Conservation (phyloP, 176 grass and related monocot species). For the Ampelocalamus luodianensis region DNA sequence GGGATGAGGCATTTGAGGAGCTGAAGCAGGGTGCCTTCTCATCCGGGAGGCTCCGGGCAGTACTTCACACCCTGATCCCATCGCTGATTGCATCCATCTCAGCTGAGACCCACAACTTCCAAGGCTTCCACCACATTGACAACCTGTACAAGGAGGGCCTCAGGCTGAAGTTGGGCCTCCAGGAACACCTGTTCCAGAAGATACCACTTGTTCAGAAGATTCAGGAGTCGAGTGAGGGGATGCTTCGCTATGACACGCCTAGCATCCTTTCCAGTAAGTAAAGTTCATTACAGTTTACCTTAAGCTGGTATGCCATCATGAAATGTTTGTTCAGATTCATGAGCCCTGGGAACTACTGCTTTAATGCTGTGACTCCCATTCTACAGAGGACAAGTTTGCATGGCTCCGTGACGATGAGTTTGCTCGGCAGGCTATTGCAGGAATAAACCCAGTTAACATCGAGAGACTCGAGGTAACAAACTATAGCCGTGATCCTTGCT, state of each 20-base stretch:
- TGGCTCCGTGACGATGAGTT: conserved; percentile 99
- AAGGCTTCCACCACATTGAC: conserved; percentile 96
- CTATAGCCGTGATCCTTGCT: neutral
- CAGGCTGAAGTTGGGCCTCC: conserved; percentile 89
- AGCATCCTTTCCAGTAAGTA: conserved; percentile 94
- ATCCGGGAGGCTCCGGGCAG: conserved; percentile 82
- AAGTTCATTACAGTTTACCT: neutral
- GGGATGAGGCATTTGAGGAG: conserved; percentile 94
- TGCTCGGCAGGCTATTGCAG: conserved; percentile 81
- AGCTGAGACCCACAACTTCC: conserved; percentile 83
- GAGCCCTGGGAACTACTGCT: neutral
- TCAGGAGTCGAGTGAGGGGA: conserved; percentile 93
- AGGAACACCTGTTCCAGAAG: conserved; percentile 93
- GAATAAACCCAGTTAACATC: conserved; percentile 92
- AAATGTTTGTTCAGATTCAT: conserved; percentile 27
- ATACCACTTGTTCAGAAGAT: conserved; percentile 96
- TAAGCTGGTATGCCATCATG: neutral
- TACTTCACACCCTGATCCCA: conserved; percentile 87
- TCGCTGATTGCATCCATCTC: conserved; percentile 93
- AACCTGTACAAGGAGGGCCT: conserved; percentile 99
- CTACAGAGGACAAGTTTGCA: conserved; percentile 95
- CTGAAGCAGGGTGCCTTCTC: conserved; percentile 91
- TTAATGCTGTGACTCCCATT: neutral
- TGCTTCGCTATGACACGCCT: conserved; percentile 96
- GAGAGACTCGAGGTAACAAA: conserved; percentile 73